Evolutionary conservation across 108 stramenopile species (phyloP).

Genomic region (Cylindrotheca closterium): DNA sequence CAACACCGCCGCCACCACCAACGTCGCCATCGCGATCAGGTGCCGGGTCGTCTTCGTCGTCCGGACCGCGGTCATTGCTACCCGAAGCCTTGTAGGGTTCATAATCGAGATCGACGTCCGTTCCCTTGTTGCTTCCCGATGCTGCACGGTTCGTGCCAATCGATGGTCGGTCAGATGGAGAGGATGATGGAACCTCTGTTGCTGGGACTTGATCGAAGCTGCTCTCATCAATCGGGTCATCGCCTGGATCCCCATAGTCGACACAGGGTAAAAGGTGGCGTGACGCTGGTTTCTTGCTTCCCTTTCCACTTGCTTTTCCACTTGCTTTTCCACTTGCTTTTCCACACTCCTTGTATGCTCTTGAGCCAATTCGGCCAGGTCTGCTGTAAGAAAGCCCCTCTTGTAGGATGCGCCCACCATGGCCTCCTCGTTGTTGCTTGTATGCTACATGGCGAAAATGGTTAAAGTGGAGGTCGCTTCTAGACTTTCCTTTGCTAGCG

Average conservation of each 20-base stretch:
- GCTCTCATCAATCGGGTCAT: constrained; percentile 7
- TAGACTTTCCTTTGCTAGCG: no score
- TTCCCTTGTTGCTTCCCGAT: constrained; percentile 7
- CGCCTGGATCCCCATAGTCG: constrained; percentile 16
- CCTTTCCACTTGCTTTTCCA: constrained; percentile 10
- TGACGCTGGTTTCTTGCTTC: constrained; percentile 1
- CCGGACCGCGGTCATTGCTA: constrained; percentile 11
- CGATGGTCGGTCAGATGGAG: neutral
- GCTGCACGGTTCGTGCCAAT: constrained; percentile 2
- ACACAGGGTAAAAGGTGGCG: constrained; percentile 5
- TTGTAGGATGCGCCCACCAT: no score
- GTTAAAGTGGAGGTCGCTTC: no score
- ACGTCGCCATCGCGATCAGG: neutral
- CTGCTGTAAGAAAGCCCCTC: no score
- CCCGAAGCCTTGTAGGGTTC: constrained; percentile 9
- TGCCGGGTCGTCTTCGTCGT: neutral
- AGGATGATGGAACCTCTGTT: neutral
- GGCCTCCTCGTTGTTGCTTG: no score
- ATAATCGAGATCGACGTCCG: constrained; percentile 13
- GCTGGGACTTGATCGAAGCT: neutral
- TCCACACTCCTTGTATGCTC: neutral
- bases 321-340: constrained; percentile 3
- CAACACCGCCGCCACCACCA: neutral
- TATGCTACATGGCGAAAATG: no score
- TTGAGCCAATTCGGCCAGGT: neutral